A percentile compares a stretch with the other conserved stretches of the same genome.
These are phyloP conservation scores for Prosopis cineraria DNA, from an alignment of 306 rosid species.

Conservation along the genomic window DNA sequence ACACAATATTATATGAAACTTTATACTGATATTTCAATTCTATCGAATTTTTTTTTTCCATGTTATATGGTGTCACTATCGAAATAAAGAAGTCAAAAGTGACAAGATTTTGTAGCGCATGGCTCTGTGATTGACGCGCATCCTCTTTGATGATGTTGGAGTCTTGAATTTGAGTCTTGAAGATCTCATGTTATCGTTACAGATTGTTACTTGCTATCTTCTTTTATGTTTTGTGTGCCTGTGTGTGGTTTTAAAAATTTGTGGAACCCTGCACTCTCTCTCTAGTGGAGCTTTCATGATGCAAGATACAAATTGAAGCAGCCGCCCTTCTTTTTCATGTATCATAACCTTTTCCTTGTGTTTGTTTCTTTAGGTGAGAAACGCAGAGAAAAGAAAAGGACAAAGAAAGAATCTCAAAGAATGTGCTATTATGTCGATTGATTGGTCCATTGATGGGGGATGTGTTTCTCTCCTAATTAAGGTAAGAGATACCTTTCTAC, in stretches of 20 bases:
- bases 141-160: slow-evolving; percentile 28
- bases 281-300: background rate
- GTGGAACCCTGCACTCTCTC: slow-evolving; percentile 26
- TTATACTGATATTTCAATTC: background rate
- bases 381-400: background rate
- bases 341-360: background rate
- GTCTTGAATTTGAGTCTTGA: slow-evolving; percentile 37
- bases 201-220: slow-evolving; percentile 27
- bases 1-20: background rate
- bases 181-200: background rate
- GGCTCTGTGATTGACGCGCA: slow-evolving; percentile 5
- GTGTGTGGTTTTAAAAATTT: background rate
- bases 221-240: slow-evolving; percentile 27
- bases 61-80: background rate
- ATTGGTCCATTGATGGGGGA: background rate
- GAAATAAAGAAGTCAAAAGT: background rate
- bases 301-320: slow-evolving; percentile 11
- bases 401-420: background rate
- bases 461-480: background rate
- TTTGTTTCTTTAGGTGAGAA: background rate
- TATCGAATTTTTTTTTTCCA: background rate
- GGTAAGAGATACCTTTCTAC: background rate
- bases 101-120: slow-evolving; percentile 13
- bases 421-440: background rate
- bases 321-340: background rate